Evolutionary conservation across 352 stramenopile genomes (phyloP).

Genomic region (Aphanomyces invadans): DNA sequence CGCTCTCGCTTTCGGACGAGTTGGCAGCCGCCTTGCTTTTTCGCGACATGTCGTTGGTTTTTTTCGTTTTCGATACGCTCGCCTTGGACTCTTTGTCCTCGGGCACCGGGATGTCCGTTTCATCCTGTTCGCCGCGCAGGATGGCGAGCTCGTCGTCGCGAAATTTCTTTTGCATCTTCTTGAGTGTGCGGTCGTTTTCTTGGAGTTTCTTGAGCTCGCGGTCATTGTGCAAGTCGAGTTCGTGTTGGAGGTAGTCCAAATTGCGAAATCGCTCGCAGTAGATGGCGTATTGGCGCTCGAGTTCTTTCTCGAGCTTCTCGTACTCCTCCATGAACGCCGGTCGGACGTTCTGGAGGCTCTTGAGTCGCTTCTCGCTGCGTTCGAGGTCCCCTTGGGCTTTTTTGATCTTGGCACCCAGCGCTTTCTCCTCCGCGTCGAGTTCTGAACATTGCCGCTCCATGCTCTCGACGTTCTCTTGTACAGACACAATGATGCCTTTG

Average conservation of each 20-base stretch:
- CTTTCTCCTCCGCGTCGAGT: constrained; percentile 89
- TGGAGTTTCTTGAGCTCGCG: constrained; percentile 82
- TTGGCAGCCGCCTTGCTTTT: constrained; percentile 24
- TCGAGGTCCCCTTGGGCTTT: constrained; percentile 93
- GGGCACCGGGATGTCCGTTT: constrained; percentile 57
- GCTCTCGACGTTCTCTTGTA: constrained; percentile 80
- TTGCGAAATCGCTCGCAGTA: constrained; percentile 94
- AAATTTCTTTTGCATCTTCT: constrained; percentile 91
- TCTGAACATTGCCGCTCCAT: constrained; percentile 86
- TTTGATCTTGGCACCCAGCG: constrained; percentile 87
- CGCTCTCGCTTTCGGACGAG: constrained; percentile 31
- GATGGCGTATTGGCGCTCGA: constrained; percentile 92
- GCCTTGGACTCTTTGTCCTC: constrained; percentile 45
- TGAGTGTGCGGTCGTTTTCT: constrained; percentile 83
- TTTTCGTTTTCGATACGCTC: constrained; percentile 31
- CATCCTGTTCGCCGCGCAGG: constrained; percentile 79
- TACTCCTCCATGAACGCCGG: constrained; percentile 97
- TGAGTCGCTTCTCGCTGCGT: constrained; percentile 91
- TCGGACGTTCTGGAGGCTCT: constrained; percentile 86
- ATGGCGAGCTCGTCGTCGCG: constrained; percentile 86
- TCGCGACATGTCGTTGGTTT: constrained; percentile 42
- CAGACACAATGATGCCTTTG: constrained; percentile 56
- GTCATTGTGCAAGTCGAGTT: constrained; percentile 86
- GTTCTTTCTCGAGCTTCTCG: constrained; percentile 94
- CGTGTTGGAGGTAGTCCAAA: constrained; percentile 93